Percentiles rank a stretch among this genome's conserved stretches.
Evolutionary conservation across 2,329 filamentous ascomycete genomes (phyloP).

Genomic region (Pestalotiopsis sp.): DNA sequence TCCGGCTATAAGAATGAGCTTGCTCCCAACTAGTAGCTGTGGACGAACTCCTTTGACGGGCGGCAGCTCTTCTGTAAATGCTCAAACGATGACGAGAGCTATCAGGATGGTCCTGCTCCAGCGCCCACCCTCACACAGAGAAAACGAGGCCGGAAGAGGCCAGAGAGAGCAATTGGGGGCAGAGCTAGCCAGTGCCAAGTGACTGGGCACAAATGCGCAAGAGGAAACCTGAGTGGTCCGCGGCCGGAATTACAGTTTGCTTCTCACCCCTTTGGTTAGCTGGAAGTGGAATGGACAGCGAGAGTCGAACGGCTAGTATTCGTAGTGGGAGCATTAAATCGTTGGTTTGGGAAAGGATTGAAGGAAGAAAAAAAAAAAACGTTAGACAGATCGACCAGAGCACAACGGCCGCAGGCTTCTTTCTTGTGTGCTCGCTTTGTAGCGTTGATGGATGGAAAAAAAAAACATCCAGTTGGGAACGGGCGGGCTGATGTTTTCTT

Average conservation of each 20-base stretch:
- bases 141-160: not conserved
- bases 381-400: not conserved
- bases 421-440: not conserved
- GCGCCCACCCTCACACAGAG: conserved; percentile 6
- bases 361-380: not conserved
- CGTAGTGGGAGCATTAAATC: not conserved
- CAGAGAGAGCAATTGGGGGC: not conserved
- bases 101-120: conserved; percentile 13
- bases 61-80: not conserved
- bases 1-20: not conserved
- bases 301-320: not conserved
- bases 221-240: not conserved
- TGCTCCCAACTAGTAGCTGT: conserved; percentile 2
- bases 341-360: not conserved
- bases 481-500: not conserved
- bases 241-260: not conserved
- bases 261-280: not conserved
- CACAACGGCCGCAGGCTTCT: not conserved
- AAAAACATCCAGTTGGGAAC: not conserved
- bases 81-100: conserved; percentile 12
- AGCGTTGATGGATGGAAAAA: not conserved
- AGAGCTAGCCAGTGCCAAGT: not conserved
- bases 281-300: not conserved
- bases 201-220: not conserved
- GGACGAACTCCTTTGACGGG: not conserved